These are phyloP conservation scores for Astrephomene gubernaculifera DNA, from an alignment of 139 green algal species.

Conservation along the genomic window DNA sequence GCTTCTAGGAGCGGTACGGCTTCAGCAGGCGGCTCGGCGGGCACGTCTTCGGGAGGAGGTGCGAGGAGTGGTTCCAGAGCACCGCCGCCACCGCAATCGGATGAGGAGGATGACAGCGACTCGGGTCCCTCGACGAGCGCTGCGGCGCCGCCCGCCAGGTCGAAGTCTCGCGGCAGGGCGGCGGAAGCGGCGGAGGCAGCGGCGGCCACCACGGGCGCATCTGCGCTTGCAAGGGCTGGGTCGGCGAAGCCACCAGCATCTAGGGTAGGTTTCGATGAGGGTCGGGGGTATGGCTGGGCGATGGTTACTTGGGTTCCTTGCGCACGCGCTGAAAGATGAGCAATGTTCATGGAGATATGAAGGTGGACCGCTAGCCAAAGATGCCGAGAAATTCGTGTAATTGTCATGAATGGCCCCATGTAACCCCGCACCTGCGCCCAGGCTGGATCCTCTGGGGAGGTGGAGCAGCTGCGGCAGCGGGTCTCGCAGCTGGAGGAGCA, in stretches of 20 bases:
- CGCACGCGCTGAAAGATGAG: too few species aligned
- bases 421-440: too few species aligned
- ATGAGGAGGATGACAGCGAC: conserved; percentile 36
- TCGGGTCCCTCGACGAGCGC: conserved; percentile 33
- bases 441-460: not conserved
- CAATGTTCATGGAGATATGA: too few species aligned
- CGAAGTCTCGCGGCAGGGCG: not conserved
- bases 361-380: too few species aligned
- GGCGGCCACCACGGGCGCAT: not conserved
- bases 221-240: not conserved
- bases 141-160: not conserved
- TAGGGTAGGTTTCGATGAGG: too few species aligned
- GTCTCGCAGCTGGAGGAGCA: conserved; percentile 16
- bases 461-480: conserved; percentile 6
- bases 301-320: too few species aligned
- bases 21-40: too few species aligned
- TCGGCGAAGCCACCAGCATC: conserved; percentile 3
- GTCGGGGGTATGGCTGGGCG: too few species aligned
- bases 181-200: not conserved
- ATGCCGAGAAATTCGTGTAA: too few species aligned
- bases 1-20: too few species aligned
- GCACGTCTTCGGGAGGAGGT: too few species aligned
- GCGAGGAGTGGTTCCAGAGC: not conserved
- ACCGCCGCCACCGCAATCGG: not conserved
- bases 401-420: too few species aligned